Conservation (phyloP, 176 grass and related monocot species). For the Aegilops bicornis region DNA sequence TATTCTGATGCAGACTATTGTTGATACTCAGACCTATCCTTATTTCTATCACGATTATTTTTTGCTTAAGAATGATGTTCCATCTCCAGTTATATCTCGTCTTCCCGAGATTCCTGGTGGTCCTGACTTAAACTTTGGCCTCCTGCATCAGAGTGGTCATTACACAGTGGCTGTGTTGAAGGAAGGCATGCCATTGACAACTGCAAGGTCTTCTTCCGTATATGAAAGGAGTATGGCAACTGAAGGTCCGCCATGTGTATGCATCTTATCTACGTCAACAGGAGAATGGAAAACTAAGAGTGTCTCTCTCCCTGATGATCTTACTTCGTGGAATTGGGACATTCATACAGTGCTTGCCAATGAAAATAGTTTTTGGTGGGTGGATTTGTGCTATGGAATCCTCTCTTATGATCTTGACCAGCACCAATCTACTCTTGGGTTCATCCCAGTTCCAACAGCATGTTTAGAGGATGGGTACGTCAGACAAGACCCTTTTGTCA, state of each 20-base stretch:
- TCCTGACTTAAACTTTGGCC: background rate
- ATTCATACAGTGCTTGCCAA: background rate
- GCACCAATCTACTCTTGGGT: background rate
- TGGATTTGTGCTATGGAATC: background rate
- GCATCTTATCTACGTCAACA: background rate
- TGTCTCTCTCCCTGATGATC: background rate
- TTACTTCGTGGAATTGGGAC: background rate
- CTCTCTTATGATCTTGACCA: background rate
- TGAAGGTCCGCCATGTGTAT: background rate
- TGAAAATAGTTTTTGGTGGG: background rate
- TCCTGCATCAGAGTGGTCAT: background rate
- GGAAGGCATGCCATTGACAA: background rate
- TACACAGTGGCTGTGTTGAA: constrained; percentile 3
- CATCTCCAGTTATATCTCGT: background rate
- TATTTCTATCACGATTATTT: background rate
- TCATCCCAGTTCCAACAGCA: background rate
- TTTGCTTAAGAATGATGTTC: background rate
- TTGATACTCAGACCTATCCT: background rate
- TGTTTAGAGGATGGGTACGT: background rate
- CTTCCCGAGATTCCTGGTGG: background rate
- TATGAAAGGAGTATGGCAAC: background rate
- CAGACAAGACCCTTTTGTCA: background rate
- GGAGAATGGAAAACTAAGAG: background rate
- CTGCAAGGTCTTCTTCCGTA: background rate
- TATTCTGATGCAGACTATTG: background rate